Conservation (phyloP, 768 basidiomycete species). For the Piloderma croceum region DNA sequence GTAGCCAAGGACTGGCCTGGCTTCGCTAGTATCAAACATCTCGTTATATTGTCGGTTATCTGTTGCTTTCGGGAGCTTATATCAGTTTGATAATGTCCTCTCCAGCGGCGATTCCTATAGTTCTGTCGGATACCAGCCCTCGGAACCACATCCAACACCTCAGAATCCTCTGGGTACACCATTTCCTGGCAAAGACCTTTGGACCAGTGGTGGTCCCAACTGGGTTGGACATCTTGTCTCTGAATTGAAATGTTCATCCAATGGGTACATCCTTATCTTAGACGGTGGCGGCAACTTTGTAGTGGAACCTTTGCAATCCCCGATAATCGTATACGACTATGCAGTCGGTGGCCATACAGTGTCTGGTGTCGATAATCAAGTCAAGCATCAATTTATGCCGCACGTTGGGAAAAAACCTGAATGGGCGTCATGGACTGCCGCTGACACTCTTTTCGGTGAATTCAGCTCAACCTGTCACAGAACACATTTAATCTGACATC, state of each 20-base stretch:
- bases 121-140: slow-evolving; percentile 39
- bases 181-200: background rate
- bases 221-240: slow-evolving; percentile 60
- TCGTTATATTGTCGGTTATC: slow-evolving; percentile 51
- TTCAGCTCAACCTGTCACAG: too few species aligned
- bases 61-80: slow-evolving; percentile 1
- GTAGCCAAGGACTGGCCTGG: slow-evolving; percentile 36
- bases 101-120: slow-evolving; percentile 61
- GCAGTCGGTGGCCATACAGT: slow-evolving; percentile 50
- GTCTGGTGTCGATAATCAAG: slow-evolving; percentile 35
- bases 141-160: too few species aligned
- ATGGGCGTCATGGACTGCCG: slow-evolving; percentile 37
- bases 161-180: background rate
- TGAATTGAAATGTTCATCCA: slow-evolving; percentile 29
- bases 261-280: slow-evolving; percentile 27
- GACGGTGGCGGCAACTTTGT: slow-evolving; percentile 21
- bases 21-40: slow-evolving; percentile 32
- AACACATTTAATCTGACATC: too few species aligned
- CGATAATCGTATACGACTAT: slow-evolving; percentile 52
- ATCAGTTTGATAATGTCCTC: background rate
- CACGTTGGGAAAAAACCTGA: slow-evolving; percentile 29
- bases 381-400: slow-evolving; percentile 35
- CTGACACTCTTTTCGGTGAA: slow-evolving; percentile 45
- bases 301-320: slow-evolving; percentile 25
- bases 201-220: slow-evolving; percentile 33